Percentiles rank a stretch among this genome's conserved stretches.
These are phyloP conservation scores for Trichoderma hamatum DNA, from an alignment of 2,329 filamentous ascomycete genomes.

Conservation along the genomic window DNA sequence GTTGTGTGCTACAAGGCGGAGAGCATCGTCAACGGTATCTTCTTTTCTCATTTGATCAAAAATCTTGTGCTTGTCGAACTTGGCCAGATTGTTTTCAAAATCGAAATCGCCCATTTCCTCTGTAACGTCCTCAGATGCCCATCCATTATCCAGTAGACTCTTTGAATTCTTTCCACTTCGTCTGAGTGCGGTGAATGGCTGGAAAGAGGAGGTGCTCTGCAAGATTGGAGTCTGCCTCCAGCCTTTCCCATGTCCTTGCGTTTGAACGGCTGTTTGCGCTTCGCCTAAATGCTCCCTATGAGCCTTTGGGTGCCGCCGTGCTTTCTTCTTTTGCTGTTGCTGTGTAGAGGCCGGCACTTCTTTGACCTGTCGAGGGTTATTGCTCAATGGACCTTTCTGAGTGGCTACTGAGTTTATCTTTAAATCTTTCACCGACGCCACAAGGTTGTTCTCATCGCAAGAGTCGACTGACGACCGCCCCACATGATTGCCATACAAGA, in stretches of 20 bases:
- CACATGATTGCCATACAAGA: conserved; percentile 20
- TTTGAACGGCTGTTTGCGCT: conserved; percentile 33
- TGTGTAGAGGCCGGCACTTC: conserved; percentile 28
- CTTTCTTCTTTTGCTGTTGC: conserved; percentile 39
- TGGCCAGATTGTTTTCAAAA: conserved; percentile 84
- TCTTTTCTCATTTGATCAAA: conserved; percentile 92
- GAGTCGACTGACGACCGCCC: conserved; percentile 22
- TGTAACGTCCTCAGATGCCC: conserved; percentile 94
- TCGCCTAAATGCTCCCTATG: conserved; percentile 36
- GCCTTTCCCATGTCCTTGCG: conserved; percentile 52
- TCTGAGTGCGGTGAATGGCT: conserved; percentile 64
- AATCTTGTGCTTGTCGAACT: conserved; percentile 90
- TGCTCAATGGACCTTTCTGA: conserved; percentile 3
- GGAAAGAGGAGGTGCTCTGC: conserved; percentile 63
- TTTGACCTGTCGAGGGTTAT: conserved; percentile 6
- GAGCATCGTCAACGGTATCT: conserved; percentile 85
- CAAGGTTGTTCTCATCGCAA: conserved; percentile 32
- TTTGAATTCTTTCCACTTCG: conserved; percentile 54
- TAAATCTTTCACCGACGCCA: conserved; percentile 36
- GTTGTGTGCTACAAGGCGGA: conserved; percentile 90
- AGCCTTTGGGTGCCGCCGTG: conserved; percentile 40
- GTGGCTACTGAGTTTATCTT: conserved; percentile 27
- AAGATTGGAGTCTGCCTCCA: conserved; percentile 64
- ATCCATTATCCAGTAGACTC: conserved; percentile 68
- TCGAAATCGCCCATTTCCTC: conserved; percentile 96